Conservation (phyloP, 345 rosid species). For the Microthlaspi erraticum region DNA sequence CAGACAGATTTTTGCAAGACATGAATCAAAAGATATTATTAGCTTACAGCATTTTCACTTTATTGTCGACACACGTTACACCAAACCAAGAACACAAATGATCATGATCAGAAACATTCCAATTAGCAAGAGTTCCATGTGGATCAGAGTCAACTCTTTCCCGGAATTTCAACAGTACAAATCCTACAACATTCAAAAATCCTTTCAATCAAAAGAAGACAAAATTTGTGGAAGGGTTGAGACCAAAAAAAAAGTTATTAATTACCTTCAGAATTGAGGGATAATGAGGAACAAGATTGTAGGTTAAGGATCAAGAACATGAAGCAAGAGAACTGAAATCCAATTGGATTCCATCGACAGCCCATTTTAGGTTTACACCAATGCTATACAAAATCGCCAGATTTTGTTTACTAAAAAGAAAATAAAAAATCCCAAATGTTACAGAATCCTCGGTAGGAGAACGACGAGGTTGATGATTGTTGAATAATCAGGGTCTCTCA, state of each 20-base stretch:
- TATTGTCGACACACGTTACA: slow-evolving; percentile 65
- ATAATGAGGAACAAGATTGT: slow-evolving; percentile 52
- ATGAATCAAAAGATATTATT: neutral
- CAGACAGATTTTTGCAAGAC: neutral
- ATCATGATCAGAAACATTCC: slow-evolving; percentile 52
- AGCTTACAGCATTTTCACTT: slow-evolving; percentile 87
- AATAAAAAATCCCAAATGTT: slow-evolving; percentile 19
- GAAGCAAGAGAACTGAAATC: slow-evolving; percentile 61
- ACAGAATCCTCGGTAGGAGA: slow-evolving; percentile 48
- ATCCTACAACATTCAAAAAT: slow-evolving; percentile 52
- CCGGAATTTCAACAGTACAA: slow-evolving; percentile 69
- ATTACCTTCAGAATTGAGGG: slow-evolving; percentile 70
- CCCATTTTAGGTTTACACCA: slow-evolving; percentile 62
- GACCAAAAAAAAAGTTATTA: slow-evolving; percentile 2
- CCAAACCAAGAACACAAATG: slow-evolving; percentile 81
- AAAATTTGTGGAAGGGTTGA: neutral
- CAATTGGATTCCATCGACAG: slow-evolving; percentile 72
- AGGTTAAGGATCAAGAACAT: slow-evolving; percentile 54
- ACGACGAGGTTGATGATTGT: slow-evolving; percentile 42
- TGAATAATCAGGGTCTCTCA: slow-evolving; percentile 66
- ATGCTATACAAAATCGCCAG: slow-evolving; percentile 71
- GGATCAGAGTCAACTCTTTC: slow-evolving; percentile 70
- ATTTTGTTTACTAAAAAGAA: slow-evolving; percentile 45
- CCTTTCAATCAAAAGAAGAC: slow-evolving; percentile 7
- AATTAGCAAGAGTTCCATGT: slow-evolving; percentile 62